Percentiles rank a stretch among this genome's conserved stretches.
Conservation (phyloP, 2,329 filamentous ascomycete genomes). For the Colletotrichum lentis region DNA sequence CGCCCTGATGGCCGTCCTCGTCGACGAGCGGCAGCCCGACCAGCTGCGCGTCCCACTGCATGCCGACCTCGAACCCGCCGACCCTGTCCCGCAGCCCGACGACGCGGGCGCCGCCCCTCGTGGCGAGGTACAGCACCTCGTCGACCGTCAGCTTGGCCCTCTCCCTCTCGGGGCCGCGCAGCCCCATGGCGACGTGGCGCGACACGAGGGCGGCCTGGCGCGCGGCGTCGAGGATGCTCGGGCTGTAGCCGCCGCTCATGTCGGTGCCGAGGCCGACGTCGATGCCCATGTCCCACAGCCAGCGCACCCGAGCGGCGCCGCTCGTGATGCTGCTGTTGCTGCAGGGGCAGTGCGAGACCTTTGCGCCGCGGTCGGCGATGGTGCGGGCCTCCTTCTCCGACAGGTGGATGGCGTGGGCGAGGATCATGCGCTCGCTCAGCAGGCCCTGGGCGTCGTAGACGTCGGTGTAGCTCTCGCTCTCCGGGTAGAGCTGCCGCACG, state of each 20-base stretch:
- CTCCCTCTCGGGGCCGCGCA: slow-evolving; percentile 51
- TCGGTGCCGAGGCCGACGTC: slow-evolving; percentile 90
- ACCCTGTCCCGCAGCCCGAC: slow-evolving; percentile 76
- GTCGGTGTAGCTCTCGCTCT: slow-evolving; percentile 69
- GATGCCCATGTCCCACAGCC: slow-evolving; percentile 76
- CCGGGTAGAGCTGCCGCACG: slow-evolving; percentile 75
- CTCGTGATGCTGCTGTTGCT: slow-evolving; percentile 85
- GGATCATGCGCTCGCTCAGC: slow-evolving; percentile 75
- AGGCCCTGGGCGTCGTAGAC: slow-evolving; percentile 81
- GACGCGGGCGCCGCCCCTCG: slow-evolving; percentile 83
- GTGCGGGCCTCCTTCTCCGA: slow-evolving; percentile 70
- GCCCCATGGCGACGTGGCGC: slow-evolving; percentile 70
- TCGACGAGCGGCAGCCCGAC: slow-evolving; percentile 67
- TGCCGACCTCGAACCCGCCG: slow-evolving; percentile 85
- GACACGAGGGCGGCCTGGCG: slow-evolving; percentile 82
- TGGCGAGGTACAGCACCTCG: slow-evolving; percentile 87
- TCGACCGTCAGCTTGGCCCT: slow-evolving; percentile 78
- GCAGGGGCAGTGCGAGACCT: slow-evolving; percentile 85
- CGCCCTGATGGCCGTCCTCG: slow-evolving; percentile 51
- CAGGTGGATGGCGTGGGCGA: slow-evolving; percentile 87
- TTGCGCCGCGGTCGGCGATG: slow-evolving; percentile 67
- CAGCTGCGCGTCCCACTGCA: slow-evolving; percentile 91
- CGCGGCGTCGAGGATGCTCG: slow-evolving; percentile 83
- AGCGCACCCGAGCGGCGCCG: slow-evolving; percentile 78
- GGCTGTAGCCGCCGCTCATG: slow-evolving; percentile 85